Base-by-base conservation (phyloP, 2,329 filamentous ascomycete genomes). In the Curvularia verruculosa region DNA sequence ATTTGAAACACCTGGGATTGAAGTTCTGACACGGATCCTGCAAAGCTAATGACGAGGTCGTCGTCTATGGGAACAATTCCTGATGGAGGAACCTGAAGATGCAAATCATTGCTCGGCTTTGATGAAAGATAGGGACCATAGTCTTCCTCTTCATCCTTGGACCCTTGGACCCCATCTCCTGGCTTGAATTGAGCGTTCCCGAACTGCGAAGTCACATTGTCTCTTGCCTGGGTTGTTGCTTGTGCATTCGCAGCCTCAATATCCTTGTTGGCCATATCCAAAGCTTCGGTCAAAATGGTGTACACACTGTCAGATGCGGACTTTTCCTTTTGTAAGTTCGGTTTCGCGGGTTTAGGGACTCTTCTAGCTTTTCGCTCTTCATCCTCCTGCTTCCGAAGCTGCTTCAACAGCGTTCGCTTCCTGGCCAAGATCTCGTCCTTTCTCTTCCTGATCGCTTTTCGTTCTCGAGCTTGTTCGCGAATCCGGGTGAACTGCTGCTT, bases 1-100 rank as follows among this genome's bases (percentile, higher is more conserved):
- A 74, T 45, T 15, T 62, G 34, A 2, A 54, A 58, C 43, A 73
- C 36, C 15, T 71, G 64, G 1, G 56, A 49, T 49, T 70, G 69
- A 7, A 74, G 63, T 6, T 60, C 46, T 0, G 59, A 23, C 1
- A 63, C 44, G 3, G 51, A 24, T 6, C 56, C 49, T 9, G 64
- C 55, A 28, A 72, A 54, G 26, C 65, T 53, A 37, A 71, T 44
- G 5, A 59, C 65, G 1, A 71, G 50, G 15, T 49, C n/a, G 6
- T 56, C 18, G 45, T 72, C 70, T n/a, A 74, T 62, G 1, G 49
- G 34, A 4, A 65, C 15, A 13, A 49, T 36, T 8, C 56, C 59
- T 0, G 58, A 49, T 5, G 54, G 8, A 0, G 66, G 60, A 1
- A 71, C 49, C 5, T 56, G 15, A 15, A 63, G 54, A 34, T 53